Evolutionary conservation across 306 rosid species (phyloP), one percentile per base, ranked within the genome.

Genomic region (Cicer pinnatifidum): DNA sequence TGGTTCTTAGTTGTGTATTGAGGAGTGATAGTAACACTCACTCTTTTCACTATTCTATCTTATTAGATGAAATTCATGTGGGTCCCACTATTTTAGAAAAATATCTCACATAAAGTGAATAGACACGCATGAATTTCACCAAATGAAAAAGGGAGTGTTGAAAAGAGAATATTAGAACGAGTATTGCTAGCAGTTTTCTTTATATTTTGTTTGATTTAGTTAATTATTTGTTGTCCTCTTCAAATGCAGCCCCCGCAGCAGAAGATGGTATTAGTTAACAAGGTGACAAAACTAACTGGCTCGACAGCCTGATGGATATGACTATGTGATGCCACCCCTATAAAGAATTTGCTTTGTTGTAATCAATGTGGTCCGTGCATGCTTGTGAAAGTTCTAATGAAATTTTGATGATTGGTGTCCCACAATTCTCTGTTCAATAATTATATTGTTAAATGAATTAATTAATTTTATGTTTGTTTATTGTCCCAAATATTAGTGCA

Each of bases 201-300:
- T 58, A 0, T 8, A 19, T 71, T 67, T 78, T 73, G 37, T 53
- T 68, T 16, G 68, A 67, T 78, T 63, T 75, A 47, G 23, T 52
- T 40, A 59, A 43, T 80, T 41, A 48, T 66, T 44, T 71, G 3
- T n/a, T 61, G 61, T 76, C 59, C 41, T 20, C 11, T 64, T 41
- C 75, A 56, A 76, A 73, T 84, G 83, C 85, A 84, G 90, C 82
- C 75, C 59, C 96, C 98, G 48, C 92, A 83, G 51, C 90, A 83
- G 47, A 66, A 83, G 72, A 84, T 76, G n/a, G 84, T 77, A 80
- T 76, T 75, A 12, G 78, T 70, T 12, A 11, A 40, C 78, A 69
- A 81, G 56, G 75, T 69, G 28, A 86, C 86, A 70, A 89, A 83
- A 76, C 88, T 85, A 70, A 69, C 72, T 43, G 62, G 67, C 20